Percentiles rank a stretch among this genome's conserved stretches.
phyloP scores from a whole-genome alignment of 371 early-diverging fungal genomes.

The Enterocytospora artemiae region DNA sequence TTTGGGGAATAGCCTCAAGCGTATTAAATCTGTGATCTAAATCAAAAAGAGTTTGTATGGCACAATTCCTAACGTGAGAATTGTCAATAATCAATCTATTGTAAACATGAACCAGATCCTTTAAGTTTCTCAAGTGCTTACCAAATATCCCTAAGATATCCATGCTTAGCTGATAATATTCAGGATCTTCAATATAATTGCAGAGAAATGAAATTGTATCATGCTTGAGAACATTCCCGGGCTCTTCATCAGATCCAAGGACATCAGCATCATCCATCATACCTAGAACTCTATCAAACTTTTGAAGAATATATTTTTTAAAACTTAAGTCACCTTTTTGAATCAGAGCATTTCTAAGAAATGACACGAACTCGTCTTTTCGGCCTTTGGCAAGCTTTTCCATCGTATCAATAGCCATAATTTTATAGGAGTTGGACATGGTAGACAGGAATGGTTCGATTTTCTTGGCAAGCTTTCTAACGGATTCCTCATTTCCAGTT shows the following conservation, averaged over 20 bases:
- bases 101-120: constrained; percentile 48
- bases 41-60: constrained; percentile 39
- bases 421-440: constrained; percentile 49
- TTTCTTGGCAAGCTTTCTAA: constrained; percentile 40
- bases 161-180: constrained; percentile 48
- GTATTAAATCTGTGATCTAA: constrained; percentile 8
- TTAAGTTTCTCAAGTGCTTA: constrained; percentile 24
- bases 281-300: constrained; percentile 27
- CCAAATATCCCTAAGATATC: constrained; percentile 52
- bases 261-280: no score
- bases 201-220: constrained; percentile 28
- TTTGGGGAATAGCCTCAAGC: constrained; percentile 3
- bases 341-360: constrained; percentile 36
- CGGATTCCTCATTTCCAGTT: constrained; percentile 52
- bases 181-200: constrained; percentile 55
- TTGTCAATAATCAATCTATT: constrained; percentile 57
- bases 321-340: constrained; percentile 39
- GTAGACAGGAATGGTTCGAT: constrained; percentile 42
- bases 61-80: constrained; percentile 43
- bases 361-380: constrained; percentile 40
- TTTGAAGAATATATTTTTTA: constrained; percentile 49
- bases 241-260: constrained; percentile 10
- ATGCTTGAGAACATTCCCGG: neutral
- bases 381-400: constrained; percentile 40
- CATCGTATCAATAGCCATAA: constrained; percentile 48